Evolutionary conservation across 1,284 basidiomycete species (phyloP), one percentile per base, ranked within the genome.

Genomic region (Trichosporon faecale): DNA sequence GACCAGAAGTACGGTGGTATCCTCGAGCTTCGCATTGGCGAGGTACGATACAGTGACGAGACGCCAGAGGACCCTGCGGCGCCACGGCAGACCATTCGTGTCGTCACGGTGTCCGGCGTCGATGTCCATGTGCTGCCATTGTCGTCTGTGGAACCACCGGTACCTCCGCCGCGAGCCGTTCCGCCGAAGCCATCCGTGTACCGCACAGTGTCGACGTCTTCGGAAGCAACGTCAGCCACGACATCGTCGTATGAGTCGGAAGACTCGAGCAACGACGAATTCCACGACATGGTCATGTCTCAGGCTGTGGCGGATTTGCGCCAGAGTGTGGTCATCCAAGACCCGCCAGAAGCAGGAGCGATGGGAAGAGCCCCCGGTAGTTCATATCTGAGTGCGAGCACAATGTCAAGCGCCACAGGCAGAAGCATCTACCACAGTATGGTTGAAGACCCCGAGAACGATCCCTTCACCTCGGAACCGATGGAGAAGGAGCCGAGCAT

Each of bases 291-390:
- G 80, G 73, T 81, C 65, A 85, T 86, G 85, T 85, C 84, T 6
- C 81, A 83, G 73, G 85, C 84, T 0, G 83, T 86, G 8, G 82
- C 82, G 1, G 85, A 86, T 74, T 74, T 86, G 12, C 79, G 85
- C 14, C 73, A 82, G 27, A 83, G 83, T 65, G 60, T 61, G 14
- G 29, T 61, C 29, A 61, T 61, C 3, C 27, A 61, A 23, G 57
- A 61, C 9, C 57, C 57, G 18, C 14, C 57, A 31, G 57, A 61
- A 31, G 11, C 29, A 9, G 82, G 80, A 1, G 84, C 85, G 73
- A 73, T 85, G 7, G 78, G 84, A 21, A 71, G 80, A 31, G 81
- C 80, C 57, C 35, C 60, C 0, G 40, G 29, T 16, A 35, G 33
- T 9, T 52, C 68, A 18, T 55, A 71, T 61, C 63, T 72, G 68